phyloP scores from a whole-genome alignment of 257 asterid genomes.

The Leptodermis oblonga region DNA sequence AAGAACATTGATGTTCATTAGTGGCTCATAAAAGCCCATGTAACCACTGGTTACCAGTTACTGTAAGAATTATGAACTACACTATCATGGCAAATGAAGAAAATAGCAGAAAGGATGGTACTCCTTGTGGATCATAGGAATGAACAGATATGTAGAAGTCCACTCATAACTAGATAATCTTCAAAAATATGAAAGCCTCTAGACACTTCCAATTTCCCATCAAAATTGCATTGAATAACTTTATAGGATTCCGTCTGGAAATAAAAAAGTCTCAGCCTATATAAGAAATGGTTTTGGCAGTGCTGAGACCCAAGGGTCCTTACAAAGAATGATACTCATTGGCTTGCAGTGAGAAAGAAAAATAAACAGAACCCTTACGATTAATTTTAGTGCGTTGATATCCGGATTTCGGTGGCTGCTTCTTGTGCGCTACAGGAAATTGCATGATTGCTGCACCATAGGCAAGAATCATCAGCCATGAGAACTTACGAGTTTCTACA shows the following conservation, averaged over 20 bases:
- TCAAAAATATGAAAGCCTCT: slow-evolving; percentile 3
- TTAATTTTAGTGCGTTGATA: slow-evolving; percentile 76
- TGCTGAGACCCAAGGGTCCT: not conserved
- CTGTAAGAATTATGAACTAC: not conserved
- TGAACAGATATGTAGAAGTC: not conserved
- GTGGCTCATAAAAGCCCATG: not conserved
- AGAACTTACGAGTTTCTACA: not conserved
- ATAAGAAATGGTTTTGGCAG: not conserved
- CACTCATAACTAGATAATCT: too few species aligned
- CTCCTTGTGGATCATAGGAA: not conserved
- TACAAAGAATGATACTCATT: slow-evolving; percentile 6
- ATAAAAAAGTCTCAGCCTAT: not conserved
- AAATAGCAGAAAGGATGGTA: not conserved
- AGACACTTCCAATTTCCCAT: not conserved
- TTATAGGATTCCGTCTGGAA: not conserved
- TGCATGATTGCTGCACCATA: slow-evolving; percentile 90
- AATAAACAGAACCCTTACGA: slow-evolving; percentile 47
- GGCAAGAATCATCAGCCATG: not conserved
- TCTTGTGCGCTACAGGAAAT: slow-evolving; percentile 81
- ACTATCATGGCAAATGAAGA: not conserved
- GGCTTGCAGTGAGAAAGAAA: not conserved
- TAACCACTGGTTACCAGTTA: not conserved
- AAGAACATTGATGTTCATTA: slow-evolving; percentile 2
- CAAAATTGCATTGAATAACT: not conserved
- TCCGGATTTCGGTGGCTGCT: slow-evolving; percentile 71